Evolutionary conservation across 352 stramenopile genomes (phyloP).

Genomic region (Phytophthora hibernalis): DNA sequence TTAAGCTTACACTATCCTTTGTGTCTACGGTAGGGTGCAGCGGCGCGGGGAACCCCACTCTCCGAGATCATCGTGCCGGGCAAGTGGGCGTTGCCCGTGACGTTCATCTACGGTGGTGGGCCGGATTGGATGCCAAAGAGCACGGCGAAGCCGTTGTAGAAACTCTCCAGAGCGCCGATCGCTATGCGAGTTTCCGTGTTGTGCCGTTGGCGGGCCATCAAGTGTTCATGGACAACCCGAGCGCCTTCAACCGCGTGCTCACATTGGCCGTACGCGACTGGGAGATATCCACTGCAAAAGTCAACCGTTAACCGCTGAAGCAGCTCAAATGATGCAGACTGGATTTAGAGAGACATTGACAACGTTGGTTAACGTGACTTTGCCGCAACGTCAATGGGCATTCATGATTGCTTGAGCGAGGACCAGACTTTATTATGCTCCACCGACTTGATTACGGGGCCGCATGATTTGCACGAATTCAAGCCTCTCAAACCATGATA

Average conservation of each 20-base stretch:
- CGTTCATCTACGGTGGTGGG: conserved; percentile 73
- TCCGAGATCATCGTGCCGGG: conserved; percentile 53
- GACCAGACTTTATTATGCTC: too few species aligned
- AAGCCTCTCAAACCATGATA: background rate
- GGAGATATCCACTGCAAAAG: conserved; percentile 11
- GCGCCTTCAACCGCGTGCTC: conserved; percentile 66
- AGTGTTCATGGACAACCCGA: conserved; percentile 81
- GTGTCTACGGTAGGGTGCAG: conserved; percentile 50
- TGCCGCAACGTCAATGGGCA: too few species aligned
- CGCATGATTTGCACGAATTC: background rate
- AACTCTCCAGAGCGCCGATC: conserved; percentile 41
- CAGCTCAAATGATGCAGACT: background rate
- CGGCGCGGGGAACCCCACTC: conserved; percentile 45
- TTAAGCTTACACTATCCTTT: background rate
- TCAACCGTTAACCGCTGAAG: conserved; percentile 6
- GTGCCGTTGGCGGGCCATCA: conserved; percentile 70
- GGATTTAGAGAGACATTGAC: background rate
- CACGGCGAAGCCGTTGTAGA: conserved; percentile 63
- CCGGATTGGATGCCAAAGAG: conserved; percentile 77
- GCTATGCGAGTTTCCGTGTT: conserved; percentile 60
- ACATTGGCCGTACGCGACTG: conserved; percentile 39
- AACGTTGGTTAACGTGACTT: too few species aligned
- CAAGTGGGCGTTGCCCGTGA: conserved; percentile 58
- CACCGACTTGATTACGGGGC: background rate
- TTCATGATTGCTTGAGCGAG: background rate